A percentile compares a stretch with the other conserved stretches of the same genome.
These are phyloP conservation scores for Saccharomyces hybrid DNA, from an alignment of 1,139 yeast genomes.

Conservation along the genomic window DNA sequence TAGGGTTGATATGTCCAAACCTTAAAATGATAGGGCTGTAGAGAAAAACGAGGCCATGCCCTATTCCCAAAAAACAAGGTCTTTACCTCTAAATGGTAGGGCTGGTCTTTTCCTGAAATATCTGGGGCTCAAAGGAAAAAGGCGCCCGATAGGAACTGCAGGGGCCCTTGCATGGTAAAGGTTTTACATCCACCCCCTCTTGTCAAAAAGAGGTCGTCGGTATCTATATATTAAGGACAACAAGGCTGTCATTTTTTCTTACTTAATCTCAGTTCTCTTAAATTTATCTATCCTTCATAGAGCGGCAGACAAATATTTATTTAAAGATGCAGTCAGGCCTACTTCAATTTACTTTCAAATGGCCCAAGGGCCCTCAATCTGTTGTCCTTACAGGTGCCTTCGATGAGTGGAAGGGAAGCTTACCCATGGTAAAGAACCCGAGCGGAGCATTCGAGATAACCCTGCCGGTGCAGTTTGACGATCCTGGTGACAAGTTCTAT, in stretches of 20 bases:
- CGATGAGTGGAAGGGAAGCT: constrained; percentile 62
- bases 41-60: background rate
- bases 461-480: constrained; percentile 41
- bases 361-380: constrained; percentile 69
- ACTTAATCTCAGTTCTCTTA: background rate
- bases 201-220: background rate
- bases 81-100: background rate
- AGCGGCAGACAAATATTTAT: background rate
- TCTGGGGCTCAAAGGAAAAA: background rate
- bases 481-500: constrained; percentile 38
- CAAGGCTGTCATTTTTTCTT: background rate
- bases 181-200: background rate
- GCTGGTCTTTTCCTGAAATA: background rate
- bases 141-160: constrained; percentile 1
- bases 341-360: constrained; percentile 18
- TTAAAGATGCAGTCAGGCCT: constrained; percentile 1
- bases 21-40: background rate
- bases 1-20: background rate
- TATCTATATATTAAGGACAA: background rate
- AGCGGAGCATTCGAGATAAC: constrained; percentile 55
- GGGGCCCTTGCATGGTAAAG: background rate
- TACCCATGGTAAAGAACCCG: constrained; percentile 50
- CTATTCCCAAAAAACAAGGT: background rate
- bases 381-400: constrained; percentile 72
- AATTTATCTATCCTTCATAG: background rate